Base-by-base conservation (phyloP, 2,329 filamentous ascomycete genomes). In the Chrysosporium queenslandicum region DNA sequence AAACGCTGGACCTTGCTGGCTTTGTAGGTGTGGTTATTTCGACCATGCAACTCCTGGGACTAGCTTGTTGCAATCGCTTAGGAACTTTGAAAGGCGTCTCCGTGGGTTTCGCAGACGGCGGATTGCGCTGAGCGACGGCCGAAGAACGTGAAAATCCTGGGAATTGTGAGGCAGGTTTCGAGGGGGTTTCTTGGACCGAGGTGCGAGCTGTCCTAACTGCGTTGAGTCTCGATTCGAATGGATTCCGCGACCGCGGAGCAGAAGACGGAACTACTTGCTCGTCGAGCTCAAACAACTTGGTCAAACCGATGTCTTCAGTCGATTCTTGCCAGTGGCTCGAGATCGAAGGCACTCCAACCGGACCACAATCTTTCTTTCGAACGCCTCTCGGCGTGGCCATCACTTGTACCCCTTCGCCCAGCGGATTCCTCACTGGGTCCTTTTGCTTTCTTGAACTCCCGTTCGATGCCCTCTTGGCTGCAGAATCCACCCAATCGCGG, bases 401-500 rank as follows among this genome's bases (percentile, higher is more conserved):
- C 8, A 52, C 50, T 59, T 75, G 74, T 20, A 75, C 69, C 6
- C 69, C 66, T 56, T 72, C 67, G 9, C 66, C 68, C 8, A 66
- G 58, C 1, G 67, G 66, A 55, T 71, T 71, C 2, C 69, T 66
- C 2, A 68, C 64, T 1, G 70, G 70, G 48, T 73, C 67, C 46
- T 68, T 71, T 11, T 67, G 55, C 50, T 71, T 71, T 12, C 68
- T 64, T 37, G 65, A 62, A 32, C 63, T 62, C 34, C 58, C 50
- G 14, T 21, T 50, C n/a, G 48, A 48, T 9, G 51, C 37, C 27
- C 56, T 46, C 59, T 68, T 69, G 25, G 67, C 68, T 4, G 66
- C 67, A 49, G 70, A 67, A 9, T 75, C 67, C 7, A 69, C 72
- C 43, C 74, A 66, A 42, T 73, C 70, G 50, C 68, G 68, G 14